These are phyloP conservation scores for Ambrosia trifida DNA, from an alignment of 129 eudicot species.

Conservation along the genomic window DNA sequence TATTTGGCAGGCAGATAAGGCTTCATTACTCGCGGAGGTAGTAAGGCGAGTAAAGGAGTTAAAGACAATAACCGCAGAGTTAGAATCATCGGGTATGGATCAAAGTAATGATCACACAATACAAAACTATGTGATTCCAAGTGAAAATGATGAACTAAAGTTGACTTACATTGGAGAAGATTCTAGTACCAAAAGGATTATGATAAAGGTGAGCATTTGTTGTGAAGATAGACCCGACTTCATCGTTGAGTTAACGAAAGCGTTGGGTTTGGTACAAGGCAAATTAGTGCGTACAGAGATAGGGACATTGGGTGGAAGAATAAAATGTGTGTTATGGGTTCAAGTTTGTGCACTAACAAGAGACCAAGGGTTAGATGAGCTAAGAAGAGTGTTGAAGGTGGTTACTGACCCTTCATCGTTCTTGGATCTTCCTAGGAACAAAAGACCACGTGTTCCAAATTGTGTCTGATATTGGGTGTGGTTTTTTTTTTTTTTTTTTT, in stretches of 20 bases:
- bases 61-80: slow-evolving; percentile 46
- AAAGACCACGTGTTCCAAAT: slow-evolving; percentile 45
- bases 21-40: slow-evolving; percentile 78
- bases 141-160: slow-evolving; percentile 64
- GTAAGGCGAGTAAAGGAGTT: slow-evolving; percentile 72
- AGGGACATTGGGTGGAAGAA: slow-evolving; percentile 77
- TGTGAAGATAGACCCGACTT: slow-evolving; percentile 76
- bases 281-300: slow-evolving; percentile 67
- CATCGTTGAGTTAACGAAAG: slow-evolving; percentile 53
- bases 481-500: too few species aligned
- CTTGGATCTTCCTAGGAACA: slow-evolving; percentile 45
- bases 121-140: slow-evolving; percentile 46
- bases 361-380: slow-evolving; percentile 43
- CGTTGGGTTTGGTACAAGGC: slow-evolving; percentile 46
- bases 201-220: slow-evolving; percentile 54
- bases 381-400: slow-evolving; percentile 54
- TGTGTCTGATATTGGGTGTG: background rate
- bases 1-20: slow-evolving; percentile 71
- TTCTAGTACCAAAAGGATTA: slow-evolving; percentile 28
- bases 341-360: slow-evolving; percentile 20
- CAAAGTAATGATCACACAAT: slow-evolving; percentile 15
- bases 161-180: slow-evolving; percentile 33
- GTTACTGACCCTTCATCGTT: slow-evolving; percentile 49
- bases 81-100: slow-evolving; percentile 15
- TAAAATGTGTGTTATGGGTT: slow-evolving; percentile 66